Evolutionary conservation across 2,329 filamentous ascomycete genomes (phyloP).

Genomic region (Colletotrichum sp.): DNA sequence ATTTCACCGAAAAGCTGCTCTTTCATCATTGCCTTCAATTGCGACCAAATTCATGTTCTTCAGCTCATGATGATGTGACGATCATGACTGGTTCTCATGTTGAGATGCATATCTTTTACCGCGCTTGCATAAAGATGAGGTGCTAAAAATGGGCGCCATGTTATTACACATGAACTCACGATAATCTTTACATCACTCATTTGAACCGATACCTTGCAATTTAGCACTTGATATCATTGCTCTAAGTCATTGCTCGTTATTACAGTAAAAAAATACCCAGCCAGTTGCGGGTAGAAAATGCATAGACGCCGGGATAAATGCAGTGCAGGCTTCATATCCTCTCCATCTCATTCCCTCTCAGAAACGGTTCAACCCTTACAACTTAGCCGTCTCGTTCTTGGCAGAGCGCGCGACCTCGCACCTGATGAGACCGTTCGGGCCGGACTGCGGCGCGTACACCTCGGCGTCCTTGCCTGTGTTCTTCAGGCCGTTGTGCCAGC

Average conservation of each 20-base stretch:
- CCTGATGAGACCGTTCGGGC: conserved; percentile 94
- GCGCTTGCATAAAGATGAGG: background rate
- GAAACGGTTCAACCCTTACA: background rate
- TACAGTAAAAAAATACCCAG: background rate
- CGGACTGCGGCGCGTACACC: conserved; percentile 91
- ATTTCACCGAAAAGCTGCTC: background rate
- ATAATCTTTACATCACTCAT: background rate
- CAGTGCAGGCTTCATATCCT: background rate
- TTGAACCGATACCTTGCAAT: background rate
- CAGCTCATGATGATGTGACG: background rate
- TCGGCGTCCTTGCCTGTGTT: conserved; percentile 96
- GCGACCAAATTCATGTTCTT: too few relatives aligned
- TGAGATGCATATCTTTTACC: background rate
- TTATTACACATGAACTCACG: background rate
- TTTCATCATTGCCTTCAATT: accelerated
- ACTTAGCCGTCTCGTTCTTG: conserved; percentile 23
- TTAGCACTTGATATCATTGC: background rate
- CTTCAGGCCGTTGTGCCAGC: conserved; percentile 94
- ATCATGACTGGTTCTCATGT: background rate
- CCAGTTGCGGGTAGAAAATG: background rate
- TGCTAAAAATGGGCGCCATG: background rate
- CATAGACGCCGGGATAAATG: conserved; percentile 14
- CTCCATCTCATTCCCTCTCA: background rate
- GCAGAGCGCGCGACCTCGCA: conserved; percentile 76
- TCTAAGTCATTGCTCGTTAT: conserved; percentile 17